Percentiles rank a stretch among this genome's conserved stretches.
phyloP scores from a whole-genome alignment of 805 yeast species.

The Ogataea parapolymorpha region DNA sequence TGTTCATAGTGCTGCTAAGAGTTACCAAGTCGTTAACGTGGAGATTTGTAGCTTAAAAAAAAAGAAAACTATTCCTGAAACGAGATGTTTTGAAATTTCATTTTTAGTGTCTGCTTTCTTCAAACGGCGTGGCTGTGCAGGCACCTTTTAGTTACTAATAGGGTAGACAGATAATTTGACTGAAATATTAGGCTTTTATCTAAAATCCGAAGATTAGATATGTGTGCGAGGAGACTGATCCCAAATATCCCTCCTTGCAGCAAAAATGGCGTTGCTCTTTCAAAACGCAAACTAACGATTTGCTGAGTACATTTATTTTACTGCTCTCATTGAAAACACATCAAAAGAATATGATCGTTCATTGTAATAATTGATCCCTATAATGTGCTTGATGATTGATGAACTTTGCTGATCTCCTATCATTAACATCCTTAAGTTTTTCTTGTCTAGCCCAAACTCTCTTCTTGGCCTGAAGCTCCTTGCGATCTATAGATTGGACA shows the following conservation, averaged over 20 bases:
- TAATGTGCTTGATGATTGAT: slow-evolving; percentile 82
- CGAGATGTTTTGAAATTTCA: neutral
- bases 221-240: too few relatives aligned
- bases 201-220: too few relatives aligned
- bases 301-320: too few relatives aligned
- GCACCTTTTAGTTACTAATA: too few relatives aligned
- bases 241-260: too few relatives aligned
- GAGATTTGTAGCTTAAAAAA: too few relatives aligned
- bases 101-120: neutral
- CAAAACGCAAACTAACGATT: too few relatives aligned
- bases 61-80: neutral
- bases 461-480: slow-evolving; percentile 42
- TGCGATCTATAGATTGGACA: slow-evolving; percentile 37
- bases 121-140: neutral
- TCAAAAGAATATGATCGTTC: neutral
- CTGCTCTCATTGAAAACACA: too few relatives aligned
- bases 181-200: too few relatives aligned
- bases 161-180: too few relatives aligned
- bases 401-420: slow-evolving; percentile 58
- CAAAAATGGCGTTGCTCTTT: too few relatives aligned
- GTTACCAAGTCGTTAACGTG: too few relatives aligned
- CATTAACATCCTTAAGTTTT: slow-evolving; percentile 47
- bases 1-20: neutral
- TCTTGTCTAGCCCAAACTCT: slow-evolving; percentile 61
- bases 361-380: slow-evolving; percentile 66